Conservation (phyloP, 2,329 filamentous ascomycete species). For the Ophioceras dolichostomum region DNA sequence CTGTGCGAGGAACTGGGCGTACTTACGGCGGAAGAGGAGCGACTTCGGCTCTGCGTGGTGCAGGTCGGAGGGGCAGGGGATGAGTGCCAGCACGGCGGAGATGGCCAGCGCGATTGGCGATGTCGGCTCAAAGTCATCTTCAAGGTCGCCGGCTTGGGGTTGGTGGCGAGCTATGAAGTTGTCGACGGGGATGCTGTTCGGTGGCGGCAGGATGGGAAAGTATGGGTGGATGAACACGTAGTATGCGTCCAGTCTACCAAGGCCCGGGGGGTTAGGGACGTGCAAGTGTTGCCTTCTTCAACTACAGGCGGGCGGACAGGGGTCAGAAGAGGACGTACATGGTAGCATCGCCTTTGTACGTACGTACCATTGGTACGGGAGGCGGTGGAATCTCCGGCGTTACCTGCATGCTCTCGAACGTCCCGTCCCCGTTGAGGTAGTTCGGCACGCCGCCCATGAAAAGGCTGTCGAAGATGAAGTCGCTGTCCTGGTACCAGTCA, state of each 20-base stretch:
- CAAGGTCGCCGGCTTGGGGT: conserved; percentile 19
- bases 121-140: conserved; percentile 22
- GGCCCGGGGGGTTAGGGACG: conserved; percentile 36
- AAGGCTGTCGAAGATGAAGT: conserved; percentile 32
- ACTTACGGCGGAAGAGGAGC: conserved; percentile 28
- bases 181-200: conserved; percentile 18
- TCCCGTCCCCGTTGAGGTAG: conserved; percentile 1
- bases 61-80: conserved; percentile 28
- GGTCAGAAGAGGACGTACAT: conserved; percentile 19
- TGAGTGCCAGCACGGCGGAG: conserved; percentile 33
- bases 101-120: conserved; percentile 32
- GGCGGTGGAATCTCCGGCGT: conserved; percentile 6
- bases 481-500: conserved; percentile 31
- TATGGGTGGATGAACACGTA: conserved; percentile 39
- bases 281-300: conserved; percentile 33
- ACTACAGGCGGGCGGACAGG: conserved; percentile 1
- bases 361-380: conserved; percentile 22
- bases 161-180: conserved; percentile 21
- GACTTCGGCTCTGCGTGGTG: conserved; percentile 23
- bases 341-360: conserved; percentile 25
- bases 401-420: conserved; percentile 7
- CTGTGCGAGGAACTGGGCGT: conserved; percentile 35
- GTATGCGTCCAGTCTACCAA: conserved; percentile 33
- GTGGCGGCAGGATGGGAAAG: conserved; percentile 35
- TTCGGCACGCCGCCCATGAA: conserved; percentile 16